phyloP scores from a whole-genome alignment of 2,329 filamentous ascomycete species.

The Monilinia fructicola region DNA sequence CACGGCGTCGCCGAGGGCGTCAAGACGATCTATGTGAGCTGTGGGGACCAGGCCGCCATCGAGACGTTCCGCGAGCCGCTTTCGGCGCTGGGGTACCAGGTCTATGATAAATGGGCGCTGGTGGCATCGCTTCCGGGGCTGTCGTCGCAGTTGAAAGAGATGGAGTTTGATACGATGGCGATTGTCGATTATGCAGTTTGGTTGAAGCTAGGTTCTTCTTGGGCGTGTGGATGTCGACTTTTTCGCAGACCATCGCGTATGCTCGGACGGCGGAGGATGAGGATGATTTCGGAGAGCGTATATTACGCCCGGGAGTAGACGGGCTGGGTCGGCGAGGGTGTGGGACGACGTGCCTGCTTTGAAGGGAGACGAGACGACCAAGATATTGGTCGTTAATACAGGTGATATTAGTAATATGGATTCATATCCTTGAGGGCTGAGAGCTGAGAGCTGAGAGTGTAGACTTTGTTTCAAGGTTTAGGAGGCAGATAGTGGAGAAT shows the following conservation, averaged over 20 bases:
- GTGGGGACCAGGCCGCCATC: conserved; percentile 29
- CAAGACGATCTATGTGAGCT: conserved; percentile 33
- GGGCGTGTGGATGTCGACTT: conserved; percentile 31
- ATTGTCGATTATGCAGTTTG: conserved; percentile 33
- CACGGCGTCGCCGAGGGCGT: neutral
- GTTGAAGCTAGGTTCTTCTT: conserved; percentile 29
- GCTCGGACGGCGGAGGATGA: conserved; percentile 27
- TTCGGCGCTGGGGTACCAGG: conserved; percentile 26
- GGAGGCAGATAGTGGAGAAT: neutral
- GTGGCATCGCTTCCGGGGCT: neutral
- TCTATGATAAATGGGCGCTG: conserved; percentile 31
- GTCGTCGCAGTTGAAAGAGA: conserved; percentile 13
- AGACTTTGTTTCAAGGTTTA: neutral
- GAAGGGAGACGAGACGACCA: conserved; percentile 31
- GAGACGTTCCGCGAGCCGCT: conserved; percentile 27
- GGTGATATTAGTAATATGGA: conserved; percentile 31
- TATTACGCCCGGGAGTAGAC: conserved; percentile 29
- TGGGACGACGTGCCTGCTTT: conserved; percentile 24
- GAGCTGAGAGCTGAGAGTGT: neutral
- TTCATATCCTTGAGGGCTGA: conserved; percentile 28
- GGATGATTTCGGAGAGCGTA: conserved; percentile 29
- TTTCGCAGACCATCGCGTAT: conserved; percentile 33
- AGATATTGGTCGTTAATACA: conserved; percentile 31
- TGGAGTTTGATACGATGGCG: conserved; percentile 31
- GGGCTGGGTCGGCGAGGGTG: conserved; percentile 9